Evolutionary conservation across 176 grass and related monocot genomes (phyloP), one percentile per base, ranked within the genome.

Genomic region (Otatea glauca): DNA sequence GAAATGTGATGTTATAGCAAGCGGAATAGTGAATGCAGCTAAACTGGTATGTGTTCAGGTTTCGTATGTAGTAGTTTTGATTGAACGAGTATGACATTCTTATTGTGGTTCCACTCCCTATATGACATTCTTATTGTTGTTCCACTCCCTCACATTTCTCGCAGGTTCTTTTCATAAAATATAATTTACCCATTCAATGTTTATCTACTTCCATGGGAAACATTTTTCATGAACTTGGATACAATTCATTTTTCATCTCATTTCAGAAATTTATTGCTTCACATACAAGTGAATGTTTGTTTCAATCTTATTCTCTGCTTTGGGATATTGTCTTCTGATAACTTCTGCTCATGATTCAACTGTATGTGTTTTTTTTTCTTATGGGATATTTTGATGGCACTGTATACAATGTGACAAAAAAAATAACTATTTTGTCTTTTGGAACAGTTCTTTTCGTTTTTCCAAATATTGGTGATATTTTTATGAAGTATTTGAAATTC

Each of bases 21-120:
- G 90, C 89, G 97, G 97, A 88, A 99, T 99, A 82, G 90, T 99
- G 77, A 96, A 96, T 92, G 97, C 93, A 88, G 97, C 97, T 86
- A 99, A 96, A 66, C 91, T 84, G 83, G 97, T 99, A 59, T 39
- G 44, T 79, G 17, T 44, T 88, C 38, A 42, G 23, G 9, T 39
- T 58, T 17, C 7, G 0, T 21, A 16, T 70, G 11, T 60, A 49
- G 24, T 70, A 70, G 41, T 70, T 89, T 76, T 76, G 5, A 34
- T 70, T 71, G 65, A 78, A 70, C 17, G 11, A 39, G 18, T 61
- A 60, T 23, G n/a, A 6, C 24, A 38, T 62, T 35, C 17, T 25
- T 16, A 34, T 77, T 75, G 44, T 66, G 17, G 69, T 67, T 42
- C 29, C 7, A 24, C 20, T 56, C 25, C 17, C 4, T n/a, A n/a